Evolutionary conservation across 192 early-diverging fungal genomes (phyloP).

Genomic region (Rhizoclosmatium globosum): DNA sequence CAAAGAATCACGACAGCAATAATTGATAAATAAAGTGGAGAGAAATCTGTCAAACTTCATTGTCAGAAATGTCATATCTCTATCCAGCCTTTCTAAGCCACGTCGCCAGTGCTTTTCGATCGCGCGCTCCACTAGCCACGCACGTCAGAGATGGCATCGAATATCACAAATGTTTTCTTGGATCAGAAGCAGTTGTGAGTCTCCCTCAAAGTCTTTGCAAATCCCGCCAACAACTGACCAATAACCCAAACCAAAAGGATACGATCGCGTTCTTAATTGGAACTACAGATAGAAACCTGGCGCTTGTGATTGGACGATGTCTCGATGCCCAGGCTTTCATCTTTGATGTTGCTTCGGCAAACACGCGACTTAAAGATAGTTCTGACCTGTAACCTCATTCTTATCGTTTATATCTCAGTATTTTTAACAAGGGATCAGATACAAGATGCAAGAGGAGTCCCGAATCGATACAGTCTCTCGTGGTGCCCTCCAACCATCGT

Average conservation of each 20-base stretch:
- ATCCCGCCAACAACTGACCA: not conserved
- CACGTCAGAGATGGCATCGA: constrained; percentile 81
- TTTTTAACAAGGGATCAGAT: not conserved
- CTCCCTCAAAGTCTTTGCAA: not conserved
- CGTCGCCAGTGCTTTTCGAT: constrained; percentile 49
- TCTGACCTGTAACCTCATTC: constrained; percentile 68
- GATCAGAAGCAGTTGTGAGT: constrained; percentile 85
- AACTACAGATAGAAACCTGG: constrained; percentile 87
- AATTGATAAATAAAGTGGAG: not conserved
- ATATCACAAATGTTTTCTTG: constrained; percentile 86
- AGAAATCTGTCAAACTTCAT: not conserved
- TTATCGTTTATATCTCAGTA: not conserved
- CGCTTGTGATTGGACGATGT: constrained; percentile 86
- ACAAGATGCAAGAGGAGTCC: constrained; percentile 71
- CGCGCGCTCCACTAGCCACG: constrained; percentile 46
- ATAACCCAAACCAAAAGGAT: constrained; percentile 58
- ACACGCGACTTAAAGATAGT: constrained; percentile 84
- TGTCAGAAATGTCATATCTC: constrained; percentile 1
- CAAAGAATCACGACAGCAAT: not conserved
- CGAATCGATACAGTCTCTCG: not conserved
- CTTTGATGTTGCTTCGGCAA: constrained; percentile 89
- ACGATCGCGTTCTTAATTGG: constrained; percentile 80
- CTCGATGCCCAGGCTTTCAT: constrained; percentile 91
- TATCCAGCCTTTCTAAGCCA: constrained; percentile 57
- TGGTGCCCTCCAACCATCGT: not conserved